Base-by-base conservation (phyloP, 371 early-diverging fungal genomes). In the Mortierella sp. region DNA sequence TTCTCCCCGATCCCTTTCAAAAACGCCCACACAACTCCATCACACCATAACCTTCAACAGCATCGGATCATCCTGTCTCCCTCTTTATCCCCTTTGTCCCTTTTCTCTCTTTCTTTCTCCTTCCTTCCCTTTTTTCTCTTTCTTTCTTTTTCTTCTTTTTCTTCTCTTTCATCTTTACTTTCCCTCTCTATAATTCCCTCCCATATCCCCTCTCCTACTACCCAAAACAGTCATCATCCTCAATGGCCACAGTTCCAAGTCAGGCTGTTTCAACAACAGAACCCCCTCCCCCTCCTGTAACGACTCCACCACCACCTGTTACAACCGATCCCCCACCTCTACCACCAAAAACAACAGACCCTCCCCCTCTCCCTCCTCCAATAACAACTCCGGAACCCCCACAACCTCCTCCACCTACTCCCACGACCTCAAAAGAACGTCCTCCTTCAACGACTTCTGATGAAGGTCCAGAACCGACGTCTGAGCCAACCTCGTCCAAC, bases 291-390 rank as follows among this genome's bases (percentile, higher is more conserved):
- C 53, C 68, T 19, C 61, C 65, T 34, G 44, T 43, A 14, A 65
- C 47, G 34, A 41, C 58, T 14, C 13, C 64, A 31, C 48, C 63
- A 4, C 43, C 53, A 24, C 67, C 66, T 10, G 45, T 58, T 4
- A 70, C 71, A 22, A 71, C 64, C 24, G 64, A 31, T 1, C 37
- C 68, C 50, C 52, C 72, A 44, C 50, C 64, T 24, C 66, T 70
- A 41, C n/a, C 71, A 9, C 39, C 66, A 41, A 2, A 63, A 31
- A 47, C 66, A 31, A 26, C 45, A 3, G 29, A 52, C 13, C 24
- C 48, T 31, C 61, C 72, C 4, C 22, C 71, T 11, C 45, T 58
- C 29, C 43, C 72, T 31, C 52, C 69, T 31, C 58, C 68, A 26
- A 5, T 24, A 10, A 37, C 48, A 31, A 47, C 58, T 9, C n/a